Evolutionary conservation across 176 grass and related monocot species (phyloP).

Genomic region (Eremochloa ophiuroides): DNA sequence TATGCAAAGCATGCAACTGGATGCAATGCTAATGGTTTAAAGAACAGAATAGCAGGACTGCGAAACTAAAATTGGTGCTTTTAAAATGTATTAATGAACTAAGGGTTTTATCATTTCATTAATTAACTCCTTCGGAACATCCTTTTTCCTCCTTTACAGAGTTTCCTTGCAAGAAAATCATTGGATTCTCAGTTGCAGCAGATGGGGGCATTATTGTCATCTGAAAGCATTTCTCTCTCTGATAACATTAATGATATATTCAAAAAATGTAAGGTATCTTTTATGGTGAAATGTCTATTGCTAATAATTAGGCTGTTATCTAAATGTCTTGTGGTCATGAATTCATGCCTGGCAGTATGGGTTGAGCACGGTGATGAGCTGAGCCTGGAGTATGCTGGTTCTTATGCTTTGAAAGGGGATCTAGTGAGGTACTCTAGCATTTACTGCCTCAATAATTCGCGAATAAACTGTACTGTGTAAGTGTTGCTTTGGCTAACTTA

Average conservation of each 20-base stretch:
- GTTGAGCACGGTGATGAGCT: conserved; percentile 95
- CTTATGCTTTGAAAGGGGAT: conserved; percentile 91
- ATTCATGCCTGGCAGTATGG: conserved; percentile 66
- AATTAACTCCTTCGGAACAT: conserved; percentile 11
- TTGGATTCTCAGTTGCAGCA: conserved; percentile 70
- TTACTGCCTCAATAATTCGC: conserved; percentile 4
- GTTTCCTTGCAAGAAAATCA: conserved; percentile 82
- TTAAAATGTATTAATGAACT: not conserved
- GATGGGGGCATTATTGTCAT: conserved; percentile 65
- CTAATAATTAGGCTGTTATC: not conserved
- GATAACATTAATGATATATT: conserved; percentile 68
- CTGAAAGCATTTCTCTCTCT: conserved; percentile 69
- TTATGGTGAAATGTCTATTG: conserved; percentile 2
- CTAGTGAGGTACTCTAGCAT: conserved; percentile 75
- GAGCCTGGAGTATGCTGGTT: conserved; percentile 93
- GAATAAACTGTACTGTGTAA: not conserved
- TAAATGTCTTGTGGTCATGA: conserved; percentile 17
- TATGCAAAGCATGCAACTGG: not conserved
- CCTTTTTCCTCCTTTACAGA: conserved; percentile 52
- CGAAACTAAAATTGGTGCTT: not conserved
- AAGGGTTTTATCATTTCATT: conserved; percentile 4
- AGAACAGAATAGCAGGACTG: not conserved
- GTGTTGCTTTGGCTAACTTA: conserved; percentile 2
- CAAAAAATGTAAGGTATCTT: conserved; percentile 66
- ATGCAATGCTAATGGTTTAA: conserved; percentile 3